A percentile compares a stretch with the other conserved stretches of the same genome.
phyloP scores from a whole-genome alignment of 1,284 basidiomycete species.

The Malassezia pachydermatis region DNA sequence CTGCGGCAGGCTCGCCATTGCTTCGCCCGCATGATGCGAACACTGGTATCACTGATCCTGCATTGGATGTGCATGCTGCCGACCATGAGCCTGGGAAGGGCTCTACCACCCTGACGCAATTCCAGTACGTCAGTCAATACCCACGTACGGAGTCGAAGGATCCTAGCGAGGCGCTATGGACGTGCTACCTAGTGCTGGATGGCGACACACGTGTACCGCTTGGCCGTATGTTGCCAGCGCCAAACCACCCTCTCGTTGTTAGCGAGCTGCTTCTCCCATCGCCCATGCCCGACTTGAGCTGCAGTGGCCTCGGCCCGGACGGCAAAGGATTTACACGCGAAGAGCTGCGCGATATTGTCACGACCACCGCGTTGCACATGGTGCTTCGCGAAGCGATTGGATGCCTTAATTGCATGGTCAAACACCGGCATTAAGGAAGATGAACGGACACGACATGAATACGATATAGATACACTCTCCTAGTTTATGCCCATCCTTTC shows the following conservation, averaged over 20 bases:
- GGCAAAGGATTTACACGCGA: constrained; percentile 58
- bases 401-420: background rate
- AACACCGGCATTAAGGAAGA: background rate
- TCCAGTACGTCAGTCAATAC: background rate
- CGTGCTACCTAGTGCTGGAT: constrained; percentile 55
- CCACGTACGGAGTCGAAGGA: background rate
- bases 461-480: background rate
- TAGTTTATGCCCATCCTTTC: no score
- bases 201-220: constrained; percentile 39
- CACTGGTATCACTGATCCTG: no score
- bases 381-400: constrained; percentile 63
- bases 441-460: background rate
- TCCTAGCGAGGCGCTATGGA: constrained; percentile 54
- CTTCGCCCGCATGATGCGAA: background rate
- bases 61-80: background rate
- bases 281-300: constrained; percentile 53
- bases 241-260: constrained; percentile 90
- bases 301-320: constrained; percentile 31
- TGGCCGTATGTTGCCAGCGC: constrained; percentile 65
- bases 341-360: constrained; percentile 86
- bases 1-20: background rate
- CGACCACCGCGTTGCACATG: constrained; percentile 78
- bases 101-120: background rate
- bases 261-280: constrained; percentile 79
- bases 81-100: no score